Base-by-base conservation (phyloP, 768 basidiomycete species). In the Boletus huronensis region DNA sequence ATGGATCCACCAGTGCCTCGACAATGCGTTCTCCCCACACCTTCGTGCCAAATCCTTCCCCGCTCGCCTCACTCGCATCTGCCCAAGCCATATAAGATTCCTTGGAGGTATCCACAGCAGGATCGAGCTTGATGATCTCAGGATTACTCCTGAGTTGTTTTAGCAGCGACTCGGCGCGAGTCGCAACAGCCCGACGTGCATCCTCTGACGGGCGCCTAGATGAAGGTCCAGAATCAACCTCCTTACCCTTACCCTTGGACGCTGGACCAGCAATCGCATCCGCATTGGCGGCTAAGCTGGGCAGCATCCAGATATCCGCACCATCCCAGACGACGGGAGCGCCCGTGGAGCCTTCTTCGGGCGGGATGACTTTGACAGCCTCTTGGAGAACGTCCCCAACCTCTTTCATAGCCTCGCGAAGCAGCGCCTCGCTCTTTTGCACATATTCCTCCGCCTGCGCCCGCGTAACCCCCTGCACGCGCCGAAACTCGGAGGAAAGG, bases 341-440 rank as follows among this genome's bases (percentile, higher is more conserved):
- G 2, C 71, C 64, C 42, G 57, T 46, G 14, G 65, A 23, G 7
- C 61, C 67, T 41, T 79, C 79, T 35, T 88, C 85, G 1, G 94
- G 94, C 0, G 94, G 95, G 14, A 98, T 77, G 48, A 97, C 88
- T 69, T 94, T 95, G 63, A 98, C 92, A 11, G 91, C 93, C 47
- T 98, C 94, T 49, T 80, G 84, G 10, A 95, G 74, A 16, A 87
- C 85, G 58, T 89, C 93, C 53, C 89, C 81, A 7, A 90, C 88
- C 63, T 91, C 90, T 63, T 83, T 87, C 62, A 90, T 79, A 2
- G 84, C 88, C 54, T 85, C 87, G 38, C 81, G 76, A 29, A 88
- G 67, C 32, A 87, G 64, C 8, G 69, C 77, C 59, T 88, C 86
- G 67, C 85, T 86, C 75, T 84, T 87, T 63, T 86, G 83, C 29